Base-by-base conservation (phyloP, 306 rosid species). In the Acacia crassicarpa region DNA sequence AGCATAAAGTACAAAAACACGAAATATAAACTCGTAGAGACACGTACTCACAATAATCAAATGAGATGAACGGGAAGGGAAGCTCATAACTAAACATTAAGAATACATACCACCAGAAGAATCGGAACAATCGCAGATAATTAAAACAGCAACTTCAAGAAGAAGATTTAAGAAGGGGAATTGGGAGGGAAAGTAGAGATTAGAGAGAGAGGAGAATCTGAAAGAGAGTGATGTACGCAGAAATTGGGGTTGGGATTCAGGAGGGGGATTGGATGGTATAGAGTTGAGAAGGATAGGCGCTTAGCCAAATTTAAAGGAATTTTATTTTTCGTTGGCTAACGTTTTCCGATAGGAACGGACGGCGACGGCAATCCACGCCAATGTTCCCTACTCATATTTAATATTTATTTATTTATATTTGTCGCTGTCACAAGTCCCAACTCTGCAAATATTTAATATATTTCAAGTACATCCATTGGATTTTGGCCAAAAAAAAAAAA, bases 201-300 rank as follows among this genome's bases (percentile, higher is more conserved):
- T 72, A 61, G 54, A 84, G 87, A 80, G 87, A 80, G 88, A 82
- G 95, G 91, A 88, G 98, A 90, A 90, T 90, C 89, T 85, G 89
- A 81, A 84, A 81, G 81, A 45, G 84, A 80, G 84, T 67, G 86
- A 80, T 84, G 80, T 66, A 74, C 77, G 68, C 43, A 78, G 74
- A 84, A 80, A 85, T 67, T 9, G 72, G 33, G 45, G 38, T 81
- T 81, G 20, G 48, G 2, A n/a, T 68, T 69, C 35, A 22, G 74
- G 40, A 11, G 30, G 54, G 3, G 54, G 3, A 86, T 80, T 86
- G 93, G 88, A 88, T 85, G 91, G 90, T 75, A 33, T 82, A 61
- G 88, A 88, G 11, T 0, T 6, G 75, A 25, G 76, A 72, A 27
- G 19, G 67, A 80, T 35, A 27, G 40, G 72, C 82, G 46, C 68